Conservation (phyloP, 2,329 filamentous ascomycete genomes). For the Xylaria digitata region DNA sequence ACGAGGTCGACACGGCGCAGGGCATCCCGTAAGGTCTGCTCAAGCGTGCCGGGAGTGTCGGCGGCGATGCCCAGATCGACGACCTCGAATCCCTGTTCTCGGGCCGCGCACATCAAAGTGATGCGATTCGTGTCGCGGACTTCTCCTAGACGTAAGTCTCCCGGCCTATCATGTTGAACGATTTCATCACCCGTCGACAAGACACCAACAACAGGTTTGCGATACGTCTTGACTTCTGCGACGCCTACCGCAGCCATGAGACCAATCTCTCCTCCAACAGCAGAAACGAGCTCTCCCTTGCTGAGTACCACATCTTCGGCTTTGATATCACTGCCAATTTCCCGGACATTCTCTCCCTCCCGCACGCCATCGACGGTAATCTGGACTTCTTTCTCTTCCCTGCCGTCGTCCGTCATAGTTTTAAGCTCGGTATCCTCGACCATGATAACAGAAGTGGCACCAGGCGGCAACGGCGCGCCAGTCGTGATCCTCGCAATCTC, state of each 20-base stretch:
- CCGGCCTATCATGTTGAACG: conserved; percentile 75
- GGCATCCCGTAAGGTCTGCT: conserved; percentile 79
- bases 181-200: conserved; percentile 97
- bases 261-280: conserved; percentile 90
- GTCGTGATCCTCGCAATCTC: conserved; percentile 93
- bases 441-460: conserved; percentile 93
- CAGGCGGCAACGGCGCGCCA: conserved; percentile 87
- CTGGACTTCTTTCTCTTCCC: conserved; percentile 88
- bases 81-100: conserved; percentile 79
- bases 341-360: conserved; percentile 87
- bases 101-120: conserved; percentile 81
- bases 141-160: conserved; percentile 77
- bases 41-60: conserved; percentile 78
- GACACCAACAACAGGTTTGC: conserved; percentile 82
- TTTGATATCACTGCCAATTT: conserved; percentile 88
- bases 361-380: conserved; percentile 82
- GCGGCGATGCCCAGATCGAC: conserved; percentile 88
- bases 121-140: conserved; percentile 95
- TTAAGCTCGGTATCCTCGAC: conserved; percentile 90
- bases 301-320: conserved; percentile 75
- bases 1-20: conserved; percentile 82
- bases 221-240: conserved; percentile 76
- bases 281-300: conserved; percentile 84
- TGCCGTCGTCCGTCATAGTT: conserved; percentile 79
- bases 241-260: conserved; percentile 87